phyloP scores from a whole-genome alignment of 2,329 filamentous ascomycete genomes.

The Colletotrichum musae region DNA sequence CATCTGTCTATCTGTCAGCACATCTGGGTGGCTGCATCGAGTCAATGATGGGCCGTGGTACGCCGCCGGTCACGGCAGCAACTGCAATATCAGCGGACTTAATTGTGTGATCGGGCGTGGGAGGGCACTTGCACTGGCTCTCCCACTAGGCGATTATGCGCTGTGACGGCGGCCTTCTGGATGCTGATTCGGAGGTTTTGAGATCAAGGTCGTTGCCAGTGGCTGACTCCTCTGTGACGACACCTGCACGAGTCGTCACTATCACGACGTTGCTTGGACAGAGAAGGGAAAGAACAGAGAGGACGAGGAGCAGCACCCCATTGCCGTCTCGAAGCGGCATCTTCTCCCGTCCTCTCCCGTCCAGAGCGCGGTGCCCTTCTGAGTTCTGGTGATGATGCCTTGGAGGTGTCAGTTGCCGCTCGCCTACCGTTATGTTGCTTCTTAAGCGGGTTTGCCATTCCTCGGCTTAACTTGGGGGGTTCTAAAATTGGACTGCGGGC shows the following conservation, averaged over 20 bases:
- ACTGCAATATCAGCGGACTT: constrained; percentile 31
- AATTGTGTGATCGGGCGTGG: constrained; percentile 23
- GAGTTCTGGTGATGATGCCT: constrained; percentile 28
- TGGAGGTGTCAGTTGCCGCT: constrained; percentile 32
- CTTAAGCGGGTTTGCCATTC: not conserved
- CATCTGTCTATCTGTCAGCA: constrained; percentile 13
- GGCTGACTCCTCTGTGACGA: constrained; percentile 13
- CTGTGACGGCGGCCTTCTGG: constrained; percentile 26
- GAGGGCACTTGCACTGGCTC: not conserved
- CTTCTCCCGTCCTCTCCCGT: not conserved
- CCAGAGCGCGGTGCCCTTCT: constrained; percentile 2
- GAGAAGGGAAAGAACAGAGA: too few relatives aligned
- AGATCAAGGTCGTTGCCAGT: not conserved
- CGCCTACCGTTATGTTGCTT: not conserved
- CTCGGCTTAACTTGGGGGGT: constrained; percentile 8
- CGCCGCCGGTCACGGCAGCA: constrained; percentile 14
- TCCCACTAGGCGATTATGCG: constrained; percentile 11
- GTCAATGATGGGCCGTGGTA: not conserved
- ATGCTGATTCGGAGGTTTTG: constrained; percentile 6
- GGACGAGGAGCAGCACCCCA: not conserved
- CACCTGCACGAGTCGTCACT: constrained; percentile 29
- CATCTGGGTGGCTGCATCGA: constrained; percentile 8
- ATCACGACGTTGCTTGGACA: constrained; percentile 17
- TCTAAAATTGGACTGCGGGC: constrained; percentile 20
- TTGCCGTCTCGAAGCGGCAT: not conserved